These are phyloP conservation scores for Mycena metata DNA, from an alignment of 768 basidiomycete species.

Conservation along the genomic window DNA sequence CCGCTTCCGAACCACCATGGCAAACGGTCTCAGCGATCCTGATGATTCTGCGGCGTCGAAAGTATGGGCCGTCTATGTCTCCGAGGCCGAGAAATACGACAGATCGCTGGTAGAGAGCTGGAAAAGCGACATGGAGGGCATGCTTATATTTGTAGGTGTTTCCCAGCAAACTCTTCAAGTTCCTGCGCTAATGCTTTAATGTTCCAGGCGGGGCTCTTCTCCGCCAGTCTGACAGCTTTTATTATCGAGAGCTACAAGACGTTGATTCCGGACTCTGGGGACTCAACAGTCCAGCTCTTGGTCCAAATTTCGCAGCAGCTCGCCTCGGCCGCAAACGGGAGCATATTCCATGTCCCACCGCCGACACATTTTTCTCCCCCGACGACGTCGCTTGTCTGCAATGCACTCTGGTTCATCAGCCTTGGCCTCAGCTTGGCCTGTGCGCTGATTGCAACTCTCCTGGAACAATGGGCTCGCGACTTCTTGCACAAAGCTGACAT, in stretches of 20 bases:
- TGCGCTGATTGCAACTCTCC: not conserved
- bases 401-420: constrained; percentile 12
- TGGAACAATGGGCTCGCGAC: constrained; percentile 12
- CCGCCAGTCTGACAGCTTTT: constrained; percentile 16
- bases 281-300: not conserved
- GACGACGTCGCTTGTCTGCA: constrained; percentile 3
- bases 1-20: too few relatives aligned
- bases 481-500: constrained; percentile 13
- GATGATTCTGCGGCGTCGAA: too few relatives aligned
- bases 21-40: too few relatives aligned
- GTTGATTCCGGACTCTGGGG: not conserved
- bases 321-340: constrained; percentile 9
- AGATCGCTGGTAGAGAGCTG: constrained; percentile 7
- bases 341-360: not conserved
- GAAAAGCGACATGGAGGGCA: not conserved
- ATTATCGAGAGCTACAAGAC: constrained; percentile 17
- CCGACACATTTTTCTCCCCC: not conserved
- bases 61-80: not conserved
- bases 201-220: constrained; percentile 17
- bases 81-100: constrained; percentile 10
- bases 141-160: too few relatives aligned
- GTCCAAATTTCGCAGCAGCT: constrained; percentile 19
- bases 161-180: too few relatives aligned
- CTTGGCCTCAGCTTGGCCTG: constrained; percentile 9
- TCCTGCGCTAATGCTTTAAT: too few relatives aligned